Base-by-base conservation (phyloP, 371 early-diverging fungal species). In the Apophysomyces elegans region DNA sequence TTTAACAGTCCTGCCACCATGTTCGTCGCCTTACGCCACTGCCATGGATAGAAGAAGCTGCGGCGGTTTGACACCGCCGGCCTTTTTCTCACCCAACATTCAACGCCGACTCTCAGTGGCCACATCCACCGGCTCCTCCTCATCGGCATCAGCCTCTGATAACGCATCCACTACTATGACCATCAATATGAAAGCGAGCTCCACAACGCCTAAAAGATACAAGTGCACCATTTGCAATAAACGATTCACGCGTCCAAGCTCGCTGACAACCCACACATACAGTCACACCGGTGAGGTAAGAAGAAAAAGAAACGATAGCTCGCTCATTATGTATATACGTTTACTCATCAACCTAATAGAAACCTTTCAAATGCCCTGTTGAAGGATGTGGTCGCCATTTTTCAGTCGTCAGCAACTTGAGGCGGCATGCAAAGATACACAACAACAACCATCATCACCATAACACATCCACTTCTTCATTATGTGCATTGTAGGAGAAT, bases 281-380 rank as follows among this genome's bases (percentile, higher is more conserved):
- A 86, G 87, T 43, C 90, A 89, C 59, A 88, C 90, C 21, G 88
- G 88, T 59, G 80, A 84, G 54, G 79, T 79, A 76, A 69, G 50
- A 12, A 21, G 58, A 36, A 8, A 60, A 43, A 45, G 8, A 38
- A 61, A 65, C 6, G 32, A 18, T 14, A 47, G 35, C 44, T n/a
- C 12, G 13, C 37, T 18, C 16, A 36, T 14, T 35, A 46, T 58
- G 37, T 43, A 14, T 9, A 45, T 68, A 18, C 54, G 32, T 3
- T 26, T 26, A 26, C 2, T 26, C 32, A 26, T 2, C 32, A 26
- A 26, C 32, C 32, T 1, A 2, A 26, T 26, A 79, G 80, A 79
- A 79, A 79, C 80, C 80, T 11, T 76, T 68, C 59, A 72, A 73
- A 63, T 79, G 80, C 44, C 63, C 62, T 37, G 75, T 74, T 5